These are phyloP conservation scores for Pelagomonas calceolata DNA, from an alignment of 108 stramenopile genomes.

Conservation along the genomic window DNA sequence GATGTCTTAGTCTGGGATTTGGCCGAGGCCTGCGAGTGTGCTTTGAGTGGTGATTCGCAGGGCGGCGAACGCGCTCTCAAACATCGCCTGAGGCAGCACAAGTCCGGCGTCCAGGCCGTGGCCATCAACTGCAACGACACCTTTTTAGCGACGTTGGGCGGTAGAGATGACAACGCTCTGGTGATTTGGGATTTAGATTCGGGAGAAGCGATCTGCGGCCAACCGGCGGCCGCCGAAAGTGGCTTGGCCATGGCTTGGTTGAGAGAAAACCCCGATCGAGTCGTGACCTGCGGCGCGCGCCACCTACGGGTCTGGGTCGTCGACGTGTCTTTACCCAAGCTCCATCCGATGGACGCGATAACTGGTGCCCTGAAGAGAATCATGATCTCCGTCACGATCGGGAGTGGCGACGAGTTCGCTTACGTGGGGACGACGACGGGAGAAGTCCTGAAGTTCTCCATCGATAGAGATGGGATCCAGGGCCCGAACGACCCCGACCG, in stretches of 20 bases:
- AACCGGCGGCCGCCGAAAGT: conserved; percentile 55
- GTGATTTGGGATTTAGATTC: conserved; percentile 64
- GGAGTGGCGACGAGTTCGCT: conserved; percentile 56
- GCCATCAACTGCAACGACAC: conserved; percentile 47
- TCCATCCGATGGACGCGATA: conserved; percentile 61
- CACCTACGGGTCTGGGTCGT: conserved; percentile 68
- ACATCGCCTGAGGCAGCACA: conserved; percentile 57
- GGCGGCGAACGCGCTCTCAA: conserved; percentile 36
- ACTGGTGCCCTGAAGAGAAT: conserved; percentile 61
- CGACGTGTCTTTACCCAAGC: conserved; percentile 53
- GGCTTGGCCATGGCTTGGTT: conserved; percentile 58
- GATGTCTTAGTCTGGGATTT: conserved; percentile 67
- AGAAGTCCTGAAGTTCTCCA: conserved; percentile 61
- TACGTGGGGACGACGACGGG: conserved; percentile 69
- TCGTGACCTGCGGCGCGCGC: conserved; percentile 65
- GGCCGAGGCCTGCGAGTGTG: conserved; percentile 33
- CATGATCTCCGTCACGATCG: conserved; percentile 59
- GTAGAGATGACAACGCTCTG: conserved; percentile 76
- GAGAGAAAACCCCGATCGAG: conserved; percentile 58
- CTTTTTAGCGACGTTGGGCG: conserved; percentile 60
- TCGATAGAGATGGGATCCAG: conserved; percentile 65
- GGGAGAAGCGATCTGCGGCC: conserved; percentile 58
- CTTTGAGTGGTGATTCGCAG: conserved; percentile 24
- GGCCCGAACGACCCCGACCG: conserved; percentile 58
- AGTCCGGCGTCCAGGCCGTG: conserved; percentile 53